Evolutionary conservation across 805 yeast genomes (phyloP).

Genomic region (Maudiozyma serrabonitensis): DNA sequence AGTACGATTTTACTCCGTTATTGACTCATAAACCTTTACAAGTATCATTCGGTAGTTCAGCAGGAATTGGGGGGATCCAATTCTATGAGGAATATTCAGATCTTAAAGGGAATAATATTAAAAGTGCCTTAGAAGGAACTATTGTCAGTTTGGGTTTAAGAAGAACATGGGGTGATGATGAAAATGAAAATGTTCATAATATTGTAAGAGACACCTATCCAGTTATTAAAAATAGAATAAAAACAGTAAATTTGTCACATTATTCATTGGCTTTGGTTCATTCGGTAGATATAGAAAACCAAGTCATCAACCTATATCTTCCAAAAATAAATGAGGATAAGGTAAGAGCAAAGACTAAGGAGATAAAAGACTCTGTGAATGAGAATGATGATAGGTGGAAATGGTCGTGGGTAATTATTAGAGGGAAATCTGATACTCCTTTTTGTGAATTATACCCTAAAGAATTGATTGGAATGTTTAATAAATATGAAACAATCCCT

Average conservation of each 20-base stretch:
- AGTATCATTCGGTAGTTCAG: conserved; percentile 29
- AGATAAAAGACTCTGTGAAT: not conserved
- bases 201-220: conserved; percentile 11
- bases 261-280: conserved; percentile 48
- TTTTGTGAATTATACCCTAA: conserved; percentile 39
- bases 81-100: conserved; percentile 28
- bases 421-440: conserved; percentile 64
- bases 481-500: conserved; percentile 29
- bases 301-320: conserved; percentile 45
- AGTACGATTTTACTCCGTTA: conserved; percentile 37
- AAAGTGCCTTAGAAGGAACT: conserved; percentile 30
- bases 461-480: conserved; percentile 8
- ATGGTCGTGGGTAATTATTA: conserved; percentile 37
- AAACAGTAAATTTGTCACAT: conserved; percentile 6
- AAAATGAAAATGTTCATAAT: too few relatives aligned
- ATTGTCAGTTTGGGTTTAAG: conserved; percentile 26
- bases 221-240: conserved; percentile 7
- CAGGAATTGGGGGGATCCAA: conserved; percentile 32
- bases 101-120: conserved; percentile 28
- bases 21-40: conserved; percentile 33
- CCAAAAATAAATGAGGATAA: conserved; percentile 28
- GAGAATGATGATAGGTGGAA: conserved; percentile 6
- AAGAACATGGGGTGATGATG: not conserved
- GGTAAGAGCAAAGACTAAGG: conserved; percentile 2
- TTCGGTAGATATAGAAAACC: conserved; percentile 38